These are phyloP conservation scores for Kodamaea kakaduensis DNA, from an alignment of 805 yeast genomes.

Conservation along the genomic window DNA sequence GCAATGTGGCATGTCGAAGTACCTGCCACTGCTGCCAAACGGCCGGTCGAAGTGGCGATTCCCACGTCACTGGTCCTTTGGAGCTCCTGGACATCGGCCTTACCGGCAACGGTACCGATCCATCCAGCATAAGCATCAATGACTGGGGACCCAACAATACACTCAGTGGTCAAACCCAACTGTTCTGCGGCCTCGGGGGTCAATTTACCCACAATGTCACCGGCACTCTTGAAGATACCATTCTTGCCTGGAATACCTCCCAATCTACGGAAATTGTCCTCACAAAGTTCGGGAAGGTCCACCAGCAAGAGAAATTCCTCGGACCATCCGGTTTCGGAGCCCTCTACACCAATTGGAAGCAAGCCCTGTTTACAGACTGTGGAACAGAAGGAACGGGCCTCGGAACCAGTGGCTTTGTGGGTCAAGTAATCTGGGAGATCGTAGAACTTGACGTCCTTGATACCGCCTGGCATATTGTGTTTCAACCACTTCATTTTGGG, in stretches of 20 bases:
- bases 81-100: slow-evolving; percentile 51
- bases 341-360: slow-evolving; percentile 89
- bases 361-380: slow-evolving; percentile 95
- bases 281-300: slow-evolving; percentile 73
- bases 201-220: slow-evolving; percentile 80
- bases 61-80: slow-evolving; percentile 37
- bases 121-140: slow-evolving; percentile 99
- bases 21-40: slow-evolving; percentile 97
- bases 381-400: slow-evolving; percentile 84
- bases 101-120: slow-evolving; percentile 97
- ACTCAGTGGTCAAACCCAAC: slow-evolving; percentile 73
- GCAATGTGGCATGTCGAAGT: slow-evolving; percentile 96
- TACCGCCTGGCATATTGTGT: slow-evolving; percentile 64
- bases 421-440: slow-evolving; percentile 92
- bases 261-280: slow-evolving; percentile 67
- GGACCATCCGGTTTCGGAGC: slow-evolving; percentile 86
- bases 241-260: slow-evolving; percentile 79
- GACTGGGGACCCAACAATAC: slow-evolving; percentile 91
- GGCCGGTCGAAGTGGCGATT: slow-evolving; percentile 65
- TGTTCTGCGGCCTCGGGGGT: slow-evolving; percentile 66
- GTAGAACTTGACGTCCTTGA: slow-evolving; percentile 68
- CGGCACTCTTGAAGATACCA: slow-evolving; percentile 79
- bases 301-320: slow-evolving; percentile 64
- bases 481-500: slow-evolving; percentile 98
- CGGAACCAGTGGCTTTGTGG: slow-evolving; percentile 83